Evolutionary conservation across 1,284 basidiomycete genomes (phyloP), one percentile per base, ranked within the genome.

Genomic region (Bondarzewia mesenterica): DNA sequence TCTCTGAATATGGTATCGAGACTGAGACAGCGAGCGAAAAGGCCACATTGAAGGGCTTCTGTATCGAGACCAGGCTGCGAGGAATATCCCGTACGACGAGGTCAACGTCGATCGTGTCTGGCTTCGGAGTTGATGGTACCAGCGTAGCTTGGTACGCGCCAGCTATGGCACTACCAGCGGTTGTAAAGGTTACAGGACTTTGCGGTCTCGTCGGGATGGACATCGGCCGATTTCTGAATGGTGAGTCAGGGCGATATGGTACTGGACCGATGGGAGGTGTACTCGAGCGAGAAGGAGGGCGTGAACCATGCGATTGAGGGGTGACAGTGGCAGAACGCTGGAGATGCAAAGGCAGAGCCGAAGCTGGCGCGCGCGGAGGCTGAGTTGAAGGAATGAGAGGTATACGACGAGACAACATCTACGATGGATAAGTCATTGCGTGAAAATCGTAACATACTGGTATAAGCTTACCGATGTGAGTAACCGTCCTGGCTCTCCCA

Each of bases 401-500:
- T 56, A 89, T 82, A 38, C 79, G 72, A 41, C 87, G 78, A 14
- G 85, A 85, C 8, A 90, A 67, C 73, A 84, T 84, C 77, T 80
- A 46, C 29, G 36, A 20, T 42, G 18, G 6, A 42, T 40, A 39
- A 35, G 22, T 32, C 29, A 47, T 20, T 22, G 36, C 6, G 27
- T 22, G 42, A 23, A 25, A 27, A 12, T 16, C 46, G 40, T 38
- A 36, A 38, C n/a, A 39, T 3, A 40, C 14, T 20, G 20, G 50
- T 8, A 18, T 4, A 4, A 5, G 60, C 71, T 49, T 55, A 67
- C 78, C 3, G 89, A 91, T 5, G 90, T 94, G 41, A 92, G 66
- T 16, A 94, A 69, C 41, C 87, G 74, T 1, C 90, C 90, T 16
- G 82, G 86, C 65, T 92, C 87, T 7, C 88, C 87, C 54, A 82